Evolutionary conservation across 257 asterid species (phyloP).

Genomic region (Rubia yunnanensis): DNA sequence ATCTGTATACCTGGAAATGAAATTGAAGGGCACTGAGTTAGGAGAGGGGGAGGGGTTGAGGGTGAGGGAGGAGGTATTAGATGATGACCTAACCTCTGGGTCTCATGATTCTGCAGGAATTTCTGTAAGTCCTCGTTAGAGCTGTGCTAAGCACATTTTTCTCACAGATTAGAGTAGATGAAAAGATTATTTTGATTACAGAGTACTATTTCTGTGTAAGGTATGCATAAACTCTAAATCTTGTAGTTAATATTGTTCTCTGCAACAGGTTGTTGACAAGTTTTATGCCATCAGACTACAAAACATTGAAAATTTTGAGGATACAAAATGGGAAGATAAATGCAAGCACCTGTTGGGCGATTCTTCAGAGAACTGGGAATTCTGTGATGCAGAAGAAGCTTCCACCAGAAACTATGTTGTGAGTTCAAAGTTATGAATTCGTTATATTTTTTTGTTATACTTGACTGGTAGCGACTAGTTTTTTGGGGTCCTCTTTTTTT

Average conservation of each 20-base stretch:
- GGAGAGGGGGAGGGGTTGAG: background rate
- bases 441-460: background rate
- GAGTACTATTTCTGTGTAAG: background rate
- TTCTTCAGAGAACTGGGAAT: constrained; percentile 72
- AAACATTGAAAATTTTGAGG: constrained; percentile 30
- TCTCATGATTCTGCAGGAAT: background rate
- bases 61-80: background rate
- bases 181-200: background rate
- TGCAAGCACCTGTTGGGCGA: constrained; percentile 67
- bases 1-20: background rate
- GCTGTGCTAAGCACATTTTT: background rate
- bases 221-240: background rate
- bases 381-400: constrained; percentile 53
- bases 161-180: background rate
- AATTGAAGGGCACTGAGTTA: background rate
- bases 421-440: constrained; percentile 20
- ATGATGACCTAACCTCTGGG: background rate
- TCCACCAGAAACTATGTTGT: constrained; percentile 72
- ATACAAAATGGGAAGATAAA: constrained; percentile 65
- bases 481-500: background rate
- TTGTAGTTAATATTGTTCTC: constrained; percentile 1
- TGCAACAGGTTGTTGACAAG: constrained; percentile 66
- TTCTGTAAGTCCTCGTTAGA: background rate
- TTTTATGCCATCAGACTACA: constrained; percentile 65
- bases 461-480: background rate